Evolutionary conservation across 164 flowering plant species (phyloP).

Genomic region (Chloranthus sessilifolius): DNA sequence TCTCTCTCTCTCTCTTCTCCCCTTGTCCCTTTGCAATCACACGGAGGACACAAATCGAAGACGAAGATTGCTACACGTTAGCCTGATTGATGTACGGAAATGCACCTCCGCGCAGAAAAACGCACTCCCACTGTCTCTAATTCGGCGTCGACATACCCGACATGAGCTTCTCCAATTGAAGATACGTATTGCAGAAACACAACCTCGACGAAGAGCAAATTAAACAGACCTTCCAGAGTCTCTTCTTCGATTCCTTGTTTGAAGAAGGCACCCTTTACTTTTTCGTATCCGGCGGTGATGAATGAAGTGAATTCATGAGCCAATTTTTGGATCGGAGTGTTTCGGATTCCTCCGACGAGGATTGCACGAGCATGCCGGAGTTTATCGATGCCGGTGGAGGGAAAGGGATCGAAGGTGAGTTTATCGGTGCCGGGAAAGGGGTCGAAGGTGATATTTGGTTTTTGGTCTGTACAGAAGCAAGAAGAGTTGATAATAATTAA

Average conservation of each 20-base stretch:
- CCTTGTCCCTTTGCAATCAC: too few relatives aligned
- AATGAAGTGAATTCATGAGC: constrained; percentile 6
- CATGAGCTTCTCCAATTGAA: constrained; percentile 15
- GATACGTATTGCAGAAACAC: constrained; percentile 44
- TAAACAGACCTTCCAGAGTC: constrained; percentile 16
- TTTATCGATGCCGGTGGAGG: constrained; percentile 65
- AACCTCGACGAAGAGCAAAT: constrained; percentile 63
- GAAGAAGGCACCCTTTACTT: constrained; percentile 32
- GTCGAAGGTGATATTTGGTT: too few relatives aligned
- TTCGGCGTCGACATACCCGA: constrained; percentile 29
- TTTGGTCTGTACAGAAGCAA: too few relatives aligned
- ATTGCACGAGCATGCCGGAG: constrained; percentile 45
- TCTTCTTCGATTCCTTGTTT: constrained; percentile 28
- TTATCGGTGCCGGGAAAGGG: constrained; percentile 58
- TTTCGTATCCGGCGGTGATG: constrained; percentile 7
- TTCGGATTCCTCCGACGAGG: constrained; percentile 13
- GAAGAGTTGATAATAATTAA: too few relatives aligned
- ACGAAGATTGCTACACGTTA: constrained; percentile 21
- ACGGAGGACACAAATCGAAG: background rate
- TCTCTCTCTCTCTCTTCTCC: too few relatives aligned
- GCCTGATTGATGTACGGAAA: constrained; percentile 9
- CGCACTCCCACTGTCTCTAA: constrained; percentile 62
- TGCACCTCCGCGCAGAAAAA: constrained; percentile 26
- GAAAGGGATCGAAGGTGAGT: constrained; percentile 52
- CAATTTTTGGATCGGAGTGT: constrained; percentile 10